A percentile compares a stretch with the other conserved stretches of the same genome.
These are phyloP conservation scores for Paspalum notatum DNA, from an alignment of 176 grass and related monocot species.

Conservation along the genomic window DNA sequence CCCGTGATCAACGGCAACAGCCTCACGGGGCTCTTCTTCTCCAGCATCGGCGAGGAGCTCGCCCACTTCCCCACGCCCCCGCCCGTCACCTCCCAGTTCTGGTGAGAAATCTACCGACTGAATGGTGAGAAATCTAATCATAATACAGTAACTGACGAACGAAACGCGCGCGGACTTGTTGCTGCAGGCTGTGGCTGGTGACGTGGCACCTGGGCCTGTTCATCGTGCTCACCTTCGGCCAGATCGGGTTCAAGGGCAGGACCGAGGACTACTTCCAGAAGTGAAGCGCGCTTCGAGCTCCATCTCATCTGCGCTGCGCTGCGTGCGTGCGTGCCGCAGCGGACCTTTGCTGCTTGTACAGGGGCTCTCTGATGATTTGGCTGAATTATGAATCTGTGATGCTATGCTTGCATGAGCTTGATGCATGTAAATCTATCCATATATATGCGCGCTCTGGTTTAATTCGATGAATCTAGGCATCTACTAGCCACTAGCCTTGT, in stretches of 20 bases:
- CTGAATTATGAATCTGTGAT: neutral
- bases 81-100: slow-evolving; percentile 75
- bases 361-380: slow-evolving; percentile 36
- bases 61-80: slow-evolving; percentile 89
- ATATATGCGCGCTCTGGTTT: neutral
- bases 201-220: slow-evolving; percentile 94
- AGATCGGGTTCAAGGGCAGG: slow-evolving; percentile 99
- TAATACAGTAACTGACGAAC: no score
- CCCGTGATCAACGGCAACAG: slow-evolving; percentile 92
- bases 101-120: slow-evolving; percentile 36
- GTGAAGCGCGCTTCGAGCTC: neutral
- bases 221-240: slow-evolving; percentile 86
- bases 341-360: slow-evolving; percentile 40
- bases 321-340: neutral
- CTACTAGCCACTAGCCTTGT: neutral
- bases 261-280: slow-evolving; percentile 84
- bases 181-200: slow-evolving; percentile 83
- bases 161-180: neutral
- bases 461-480: neutral
- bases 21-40: slow-evolving; percentile 91
- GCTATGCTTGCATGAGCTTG: neutral
- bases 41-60: slow-evolving; percentile 90
- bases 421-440: slow-evolving; percentile 25
- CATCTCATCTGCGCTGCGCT: neutral
- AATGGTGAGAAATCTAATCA: slow-evolving; percentile 59